Percentiles rank a stretch among this genome's conserved stretches.
Conservation (phyloP, 164 flowering plant species). For the Amborella trichopoda region DNA sequence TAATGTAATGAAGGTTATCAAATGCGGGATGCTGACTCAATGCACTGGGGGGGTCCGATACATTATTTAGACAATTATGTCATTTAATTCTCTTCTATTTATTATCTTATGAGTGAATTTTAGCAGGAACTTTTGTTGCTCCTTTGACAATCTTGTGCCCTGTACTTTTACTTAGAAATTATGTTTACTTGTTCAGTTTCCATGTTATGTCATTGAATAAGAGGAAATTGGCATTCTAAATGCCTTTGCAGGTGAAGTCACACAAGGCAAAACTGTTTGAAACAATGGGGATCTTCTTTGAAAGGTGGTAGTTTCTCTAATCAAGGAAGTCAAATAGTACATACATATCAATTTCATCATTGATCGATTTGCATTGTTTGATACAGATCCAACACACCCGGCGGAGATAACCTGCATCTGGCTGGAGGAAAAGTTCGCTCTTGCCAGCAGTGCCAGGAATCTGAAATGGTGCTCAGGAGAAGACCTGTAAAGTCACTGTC, state of each 20-base stretch:
- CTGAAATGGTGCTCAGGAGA: slow-evolving; percentile 65
- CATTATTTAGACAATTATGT: no score
- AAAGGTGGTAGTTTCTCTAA: slow-evolving; percentile 32
- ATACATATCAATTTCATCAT: neutral
- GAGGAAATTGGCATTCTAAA: no score
- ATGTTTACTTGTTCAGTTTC: no score
- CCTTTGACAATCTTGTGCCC: no score
- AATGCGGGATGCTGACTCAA: no score
- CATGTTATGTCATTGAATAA: no score
- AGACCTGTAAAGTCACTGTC: slow-evolving; percentile 59
- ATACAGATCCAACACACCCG: slow-evolving; percentile 49
- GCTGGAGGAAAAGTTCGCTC: slow-evolving; percentile 50
- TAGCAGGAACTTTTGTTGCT: no score
- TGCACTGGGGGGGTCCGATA: no score
- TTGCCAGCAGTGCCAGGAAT: slow-evolving; percentile 61
- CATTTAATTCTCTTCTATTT: no score
- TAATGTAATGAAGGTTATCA: no score
- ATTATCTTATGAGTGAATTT: no score
- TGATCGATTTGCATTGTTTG: neutral
- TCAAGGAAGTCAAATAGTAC: neutral
- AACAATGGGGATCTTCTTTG: slow-evolving; percentile 85
- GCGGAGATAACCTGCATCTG: slow-evolving; percentile 37
- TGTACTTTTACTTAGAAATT: no score
- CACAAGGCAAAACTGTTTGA: slow-evolving; percentile 74
- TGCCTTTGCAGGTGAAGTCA: slow-evolving; percentile 52